Evolutionary conservation across 139 green algal genomes (phyloP), one percentile per base, ranked within the genome.

Genomic region (Eudorina sp.): DNA sequence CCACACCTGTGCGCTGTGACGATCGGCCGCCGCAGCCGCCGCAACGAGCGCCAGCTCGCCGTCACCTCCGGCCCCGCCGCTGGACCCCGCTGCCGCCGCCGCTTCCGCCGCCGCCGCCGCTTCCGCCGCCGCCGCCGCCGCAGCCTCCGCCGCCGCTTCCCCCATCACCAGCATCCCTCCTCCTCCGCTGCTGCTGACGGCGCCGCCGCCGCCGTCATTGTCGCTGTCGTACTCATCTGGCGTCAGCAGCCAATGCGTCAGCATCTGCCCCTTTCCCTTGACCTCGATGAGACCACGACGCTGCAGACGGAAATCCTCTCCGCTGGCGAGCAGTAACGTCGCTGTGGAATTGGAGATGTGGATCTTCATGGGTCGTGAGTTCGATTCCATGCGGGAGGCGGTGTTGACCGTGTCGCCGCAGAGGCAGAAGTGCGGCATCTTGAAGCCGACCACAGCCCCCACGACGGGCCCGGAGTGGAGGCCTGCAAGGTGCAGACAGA

Each of bases 341-440:
- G 69, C 69, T 0, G 83, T 89, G 48, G 38, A 21, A 40, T 62
- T 55, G 40, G 53, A 76, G 48, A 88, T 29, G 38, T 88, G 83
- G 51, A 88, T 55, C 5, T 51, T 48, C 83, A 88, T 88, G 68
- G 83, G 83, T 36, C 34, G n/a, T 1, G 48, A 74, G 38, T 72
- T 88, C 51, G 19, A 41, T 53, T 88, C 83, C 83, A 88, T 81
- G 40, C 83, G 46, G 19, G 18, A 45, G 31, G 83, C 83, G 0
- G 70, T 79, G 83, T 88, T 88, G 40, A 88, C 83, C 1, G 83
- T 88, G 83, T 81, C 83, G 21, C 68, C 68, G 38, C 79, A 85
- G 36, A 88, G 68, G 1, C 68, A 81, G 13, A 88, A 88, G 69
- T 88, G 83, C 23, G 83, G 83, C 83, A 88, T 88, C 68, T 88